Evolutionary conservation across 345 rosid species (phyloP).

Genomic region (Citrus australasica): DNA sequence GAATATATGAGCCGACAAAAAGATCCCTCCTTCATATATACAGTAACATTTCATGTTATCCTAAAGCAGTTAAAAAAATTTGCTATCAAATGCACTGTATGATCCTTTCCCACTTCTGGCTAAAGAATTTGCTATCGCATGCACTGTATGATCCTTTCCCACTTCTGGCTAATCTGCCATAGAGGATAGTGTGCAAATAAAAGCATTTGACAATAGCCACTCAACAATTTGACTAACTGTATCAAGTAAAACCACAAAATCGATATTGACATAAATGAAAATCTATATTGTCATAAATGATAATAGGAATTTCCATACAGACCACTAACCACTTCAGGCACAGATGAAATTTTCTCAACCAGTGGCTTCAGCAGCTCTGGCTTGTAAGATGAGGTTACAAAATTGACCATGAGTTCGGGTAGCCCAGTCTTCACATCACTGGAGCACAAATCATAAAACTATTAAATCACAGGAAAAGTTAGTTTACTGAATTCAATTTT

Average conservation of each 20-base stretch:
- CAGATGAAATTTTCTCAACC: slow-evolving; percentile 65
- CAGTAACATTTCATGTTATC: background rate
- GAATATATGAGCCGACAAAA: background rate
- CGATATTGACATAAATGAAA: background rate
- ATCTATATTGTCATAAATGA: background rate
- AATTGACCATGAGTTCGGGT: slow-evolving; percentile 86
- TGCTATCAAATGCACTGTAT: background rate
- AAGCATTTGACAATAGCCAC: background rate
- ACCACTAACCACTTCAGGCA: slow-evolving; percentile 99
- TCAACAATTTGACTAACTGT: background rate
- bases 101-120: no score
- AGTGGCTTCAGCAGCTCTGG: slow-evolving; percentile 84
- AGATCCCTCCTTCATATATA: background rate
- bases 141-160: background rate
- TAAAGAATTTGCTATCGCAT: no score
- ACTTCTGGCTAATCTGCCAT: background rate
- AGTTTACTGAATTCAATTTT: background rate
- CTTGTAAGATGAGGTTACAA: slow-evolving; percentile 80
- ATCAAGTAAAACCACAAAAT: background rate
- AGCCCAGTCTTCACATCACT: slow-evolving; percentile 64
- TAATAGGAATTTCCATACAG: slow-evolving; percentile 22
- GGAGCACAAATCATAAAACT: slow-evolving; percentile 22
- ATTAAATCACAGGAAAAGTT: slow-evolving; percentile 4
- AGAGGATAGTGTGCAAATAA: background rate
- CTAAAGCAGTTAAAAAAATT: background rate